Evolutionary conservation across 2,329 filamentous ascomycete species (phyloP).

Genomic region (Phaeosphaeria sp.): DNA sequence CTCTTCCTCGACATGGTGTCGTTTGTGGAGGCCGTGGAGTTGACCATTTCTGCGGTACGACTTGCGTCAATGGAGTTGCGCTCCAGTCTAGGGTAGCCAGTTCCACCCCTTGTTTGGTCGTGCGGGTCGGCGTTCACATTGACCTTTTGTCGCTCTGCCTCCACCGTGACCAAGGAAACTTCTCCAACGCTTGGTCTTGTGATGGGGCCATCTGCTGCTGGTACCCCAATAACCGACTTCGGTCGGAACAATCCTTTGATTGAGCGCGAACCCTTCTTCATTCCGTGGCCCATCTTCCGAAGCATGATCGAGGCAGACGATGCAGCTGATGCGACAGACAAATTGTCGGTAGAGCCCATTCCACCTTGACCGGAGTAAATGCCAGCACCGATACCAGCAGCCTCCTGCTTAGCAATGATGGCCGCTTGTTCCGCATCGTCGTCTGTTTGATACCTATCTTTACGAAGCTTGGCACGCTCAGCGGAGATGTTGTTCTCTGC

Average conservation of each 20-base stretch:
- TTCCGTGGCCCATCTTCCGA: conserved; percentile 97
- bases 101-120: conserved; percentile 72
- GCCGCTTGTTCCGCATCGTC: conserved; percentile 88
- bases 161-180: conserved; percentile 93
- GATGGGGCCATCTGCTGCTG: conserved; percentile 71
- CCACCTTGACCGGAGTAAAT: conserved; percentile 89
- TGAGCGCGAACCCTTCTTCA: conserved; percentile 91
- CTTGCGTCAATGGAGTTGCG: conserved; percentile 76
- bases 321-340: conserved; percentile 88
- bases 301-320: conserved; percentile 94
- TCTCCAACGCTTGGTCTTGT: conserved; percentile 76
- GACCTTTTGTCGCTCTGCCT: conserved; percentile 85
- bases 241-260: conserved; percentile 93
- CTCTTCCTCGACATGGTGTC: conserved; percentile 75
- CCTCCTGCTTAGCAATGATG: conserved; percentile 92
- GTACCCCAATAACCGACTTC: conserved; percentile 84
- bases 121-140: conserved; percentile 76
- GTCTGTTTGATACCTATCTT: conserved; percentile 59
- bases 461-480: conserved; percentile 63
- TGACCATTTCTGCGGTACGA: conserved; percentile 55
- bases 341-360: conserved; percentile 93
- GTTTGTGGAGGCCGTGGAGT: conserved; percentile 31
- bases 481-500: conserved; percentile 63
- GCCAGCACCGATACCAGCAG: conserved; percentile 85
- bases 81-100: conserved; percentile 84